Conservation (phyloP, 2,329 filamentous ascomycete genomes). For the Exserohilum rostratum region DNA sequence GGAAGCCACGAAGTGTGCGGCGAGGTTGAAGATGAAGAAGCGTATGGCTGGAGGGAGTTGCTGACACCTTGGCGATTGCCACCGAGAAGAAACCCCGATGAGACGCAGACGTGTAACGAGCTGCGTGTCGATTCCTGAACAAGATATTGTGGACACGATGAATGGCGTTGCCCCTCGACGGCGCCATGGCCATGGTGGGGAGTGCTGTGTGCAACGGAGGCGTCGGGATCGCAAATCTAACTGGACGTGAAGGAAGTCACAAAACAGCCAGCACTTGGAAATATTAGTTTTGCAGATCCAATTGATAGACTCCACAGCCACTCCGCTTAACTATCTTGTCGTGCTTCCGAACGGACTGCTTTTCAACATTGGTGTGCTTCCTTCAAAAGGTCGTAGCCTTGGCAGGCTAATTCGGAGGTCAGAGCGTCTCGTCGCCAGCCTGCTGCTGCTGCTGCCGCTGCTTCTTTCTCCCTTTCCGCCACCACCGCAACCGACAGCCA, state of each 20-base stretch:
- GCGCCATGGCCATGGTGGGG: conserved; percentile 19
- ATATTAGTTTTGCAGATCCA: conserved; percentile 9
- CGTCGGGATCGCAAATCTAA: no score
- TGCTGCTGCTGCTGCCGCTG: no score
- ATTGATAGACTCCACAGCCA: not conserved
- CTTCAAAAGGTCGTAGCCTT: not conserved
- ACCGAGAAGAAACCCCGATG: not conserved
- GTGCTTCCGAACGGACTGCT: not conserved
- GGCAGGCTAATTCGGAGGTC: not conserved
- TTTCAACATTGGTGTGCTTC: not conserved
- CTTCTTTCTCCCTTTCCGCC: not conserved
- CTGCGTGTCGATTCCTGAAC: not conserved
- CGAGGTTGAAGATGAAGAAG: not conserved
- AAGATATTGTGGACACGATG: not conserved
- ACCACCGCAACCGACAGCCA: not conserved
- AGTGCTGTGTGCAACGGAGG: conserved; percentile 5
- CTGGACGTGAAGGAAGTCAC: conserved; percentile 3
- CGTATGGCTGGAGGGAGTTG: not conserved
- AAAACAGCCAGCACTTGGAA: conserved; percentile 3
- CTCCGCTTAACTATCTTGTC: no score
- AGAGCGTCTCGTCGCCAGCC: not conserved
- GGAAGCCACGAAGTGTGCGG: not conserved
- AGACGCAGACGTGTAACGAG: not conserved
- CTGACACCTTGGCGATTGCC: conserved; percentile 1
- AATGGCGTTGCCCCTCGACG: conserved; percentile 20